Evolutionary conservation across 768 basidiomycete genomes (phyloP), one percentile per base, ranked within the genome.

Genomic region (Megacollybia marginata): DNA sequence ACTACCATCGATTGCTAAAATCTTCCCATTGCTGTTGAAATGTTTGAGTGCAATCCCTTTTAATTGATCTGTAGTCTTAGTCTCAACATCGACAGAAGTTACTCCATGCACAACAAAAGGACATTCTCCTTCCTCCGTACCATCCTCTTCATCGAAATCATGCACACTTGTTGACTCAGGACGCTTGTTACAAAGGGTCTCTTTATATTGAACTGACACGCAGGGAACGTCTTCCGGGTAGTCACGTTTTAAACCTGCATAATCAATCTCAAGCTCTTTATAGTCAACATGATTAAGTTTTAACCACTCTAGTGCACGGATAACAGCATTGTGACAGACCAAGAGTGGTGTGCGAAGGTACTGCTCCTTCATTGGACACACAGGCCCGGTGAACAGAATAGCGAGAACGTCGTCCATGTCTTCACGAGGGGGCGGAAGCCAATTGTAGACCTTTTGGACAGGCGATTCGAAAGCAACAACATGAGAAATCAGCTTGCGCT

Each of bases 201-300:
- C 16, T 36, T 36, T 16, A 36, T 36, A 36, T 36, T 16, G 10
- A 36, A 36, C 35, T 36, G 35, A n/a, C n/a, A n/a, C n/a, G n/a
- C n/a, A n/a, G n/a, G n/a, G n/a, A n/a, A n/a, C n/a, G n/a, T n/a
- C n/a, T n/a, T n/a, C n/a, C n/a, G n/a, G n/a, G n/a, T n/a, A n/a
- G n/a, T n/a, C n/a, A n/a, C n/a, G n/a, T n/a, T n/a, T n/a, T n/a
- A n/a, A n/a, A n/a, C n/a, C n/a, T n/a, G n/a, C n/a, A n/a, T n/a
- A n/a, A n/a, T n/a, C n/a, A n/a, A n/a, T n/a, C n/a, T n/a, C n/a
- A n/a, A n/a, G n/a, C n/a, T n/a, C n/a, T n/a, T n/a, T n/a, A 44
- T 54, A 44, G 33, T 61, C 56, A 3, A 57, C 15, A 16, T 59
- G 54, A 31, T 59, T 59, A 8, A 56, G 28, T 28, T 52, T 56